These are phyloP conservation scores for Dothideomycetes sp. DNA, from an alignment of 2,329 filamentous ascomycete genomes.

Conservation along the genomic window DNA sequence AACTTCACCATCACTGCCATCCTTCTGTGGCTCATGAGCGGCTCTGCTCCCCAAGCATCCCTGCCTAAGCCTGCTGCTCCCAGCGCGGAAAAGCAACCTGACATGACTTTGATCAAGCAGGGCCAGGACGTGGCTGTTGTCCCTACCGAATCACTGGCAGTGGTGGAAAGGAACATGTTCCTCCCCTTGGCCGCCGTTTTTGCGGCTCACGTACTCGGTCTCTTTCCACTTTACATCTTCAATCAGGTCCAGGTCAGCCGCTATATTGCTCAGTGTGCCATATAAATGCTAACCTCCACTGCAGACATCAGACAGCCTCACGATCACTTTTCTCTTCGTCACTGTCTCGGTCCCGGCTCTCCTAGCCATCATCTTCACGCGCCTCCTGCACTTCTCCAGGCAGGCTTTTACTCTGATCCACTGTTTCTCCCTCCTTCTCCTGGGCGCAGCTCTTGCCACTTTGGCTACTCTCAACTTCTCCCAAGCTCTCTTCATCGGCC, in stretches of 20 bases:
- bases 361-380: constrained; percentile 17
- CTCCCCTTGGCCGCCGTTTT: constrained; percentile 64
- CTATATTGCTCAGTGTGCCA: too few relatives aligned
- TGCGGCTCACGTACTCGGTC: constrained; percentile 62
- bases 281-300: too few relatives aligned
- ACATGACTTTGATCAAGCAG: constrained; percentile 25
- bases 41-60: constrained; percentile 27
- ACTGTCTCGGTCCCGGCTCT: constrained; percentile 16
- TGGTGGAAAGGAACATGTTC: constrained; percentile 55
- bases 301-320: constrained; percentile 3
- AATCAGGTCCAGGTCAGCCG: constrained; percentile 60
- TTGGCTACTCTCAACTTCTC: constrained; percentile 95
- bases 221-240: constrained; percentile 77
- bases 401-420: constrained; percentile 74
- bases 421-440: constrained; percentile 81
- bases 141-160: constrained; percentile 25
- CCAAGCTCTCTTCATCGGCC: constrained; percentile 71
- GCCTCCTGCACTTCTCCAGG: constrained; percentile 37
- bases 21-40: constrained; percentile 84
- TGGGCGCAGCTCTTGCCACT: constrained; percentile 84
- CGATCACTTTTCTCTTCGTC: constrained; percentile 6
- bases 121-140: constrained; percentile 25
- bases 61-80: constrained; percentile 23
- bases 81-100: constrained; percentile 19
- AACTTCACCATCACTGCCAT: constrained; percentile 96